Evolutionary conservation across 176 grass and related monocot species (phyloP), one percentile per base, ranked within the genome.

Genomic region (Oryza meyeriana): DNA sequence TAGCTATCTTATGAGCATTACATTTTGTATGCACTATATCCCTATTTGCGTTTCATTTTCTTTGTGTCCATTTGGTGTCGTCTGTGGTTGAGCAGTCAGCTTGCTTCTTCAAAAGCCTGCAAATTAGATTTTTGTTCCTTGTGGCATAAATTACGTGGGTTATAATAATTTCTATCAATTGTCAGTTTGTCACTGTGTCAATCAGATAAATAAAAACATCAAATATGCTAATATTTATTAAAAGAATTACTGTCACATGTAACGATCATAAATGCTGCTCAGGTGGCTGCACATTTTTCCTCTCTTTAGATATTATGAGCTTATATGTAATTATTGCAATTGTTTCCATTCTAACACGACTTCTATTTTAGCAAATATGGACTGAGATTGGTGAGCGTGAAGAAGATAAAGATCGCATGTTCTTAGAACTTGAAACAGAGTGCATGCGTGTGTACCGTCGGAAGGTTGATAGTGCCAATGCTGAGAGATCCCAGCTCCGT

Each of bases 351-450:
- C 71, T 89, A 47, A 77, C 72, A 17, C 55, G 47, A 61, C 40
- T 70, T 79, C 84, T 57, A 32, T 74, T 75, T 65, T 69, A 98
- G 95, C 81, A 86, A 86, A 92, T 95, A 87, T 99, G 93, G 96
- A 90, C 79, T 78, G 96, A 99, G 73, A 95, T 99, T 26, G 96
- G 96, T 58, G 93, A 95, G 80, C 88, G 72, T 4, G 96, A 95
- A 69, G 85, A 94, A 79, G 93, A 99, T 74, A 95, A 94, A 89
- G 96, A 99, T 76, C 83, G 78, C 13, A 95, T 99, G 87, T 71
- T 99, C 38, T 84, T 90, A 73, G 96, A 99, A 88, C 87, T 99
- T 3, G 90, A 99, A 83, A 88, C 80, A 41, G 93, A 99, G 81
- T 99, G 96, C 83, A 94, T 94, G 96, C 85, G 69, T 78, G 96